phyloP scores from a whole-genome alignment of 257 asterid species.

The Nicotiana otophora region DNA sequence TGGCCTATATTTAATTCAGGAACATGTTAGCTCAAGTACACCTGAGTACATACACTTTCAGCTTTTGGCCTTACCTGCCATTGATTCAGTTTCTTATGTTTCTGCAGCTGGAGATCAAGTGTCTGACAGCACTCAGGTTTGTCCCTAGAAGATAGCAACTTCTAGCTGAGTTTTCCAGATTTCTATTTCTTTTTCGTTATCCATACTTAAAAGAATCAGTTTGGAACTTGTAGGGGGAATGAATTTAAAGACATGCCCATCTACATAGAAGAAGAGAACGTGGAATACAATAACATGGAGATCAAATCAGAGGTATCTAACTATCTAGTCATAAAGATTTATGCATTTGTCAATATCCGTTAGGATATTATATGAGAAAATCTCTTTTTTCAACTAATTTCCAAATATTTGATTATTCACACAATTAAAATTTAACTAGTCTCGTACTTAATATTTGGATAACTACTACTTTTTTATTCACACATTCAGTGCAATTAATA shows the following conservation, averaged over 20 bases:
- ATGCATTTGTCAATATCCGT: constrained; percentile 6
- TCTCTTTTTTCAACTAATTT: not conserved
- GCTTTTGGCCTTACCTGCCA: not conserved
- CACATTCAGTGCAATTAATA: not conserved
- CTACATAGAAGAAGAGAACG: constrained; percentile 17
- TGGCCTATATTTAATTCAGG: not conserved
- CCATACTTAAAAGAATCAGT: not conserved
- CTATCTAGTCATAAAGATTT: constrained; percentile 14
- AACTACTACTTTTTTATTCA: not conserved
- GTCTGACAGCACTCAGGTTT: constrained; percentile 44
- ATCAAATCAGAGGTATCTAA: constrained; percentile 24
- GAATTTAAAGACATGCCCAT: constrained; percentile 23
- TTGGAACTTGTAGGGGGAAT: constrained; percentile 25
- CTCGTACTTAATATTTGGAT: not conserved
- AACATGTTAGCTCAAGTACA: constrained; percentile 2
- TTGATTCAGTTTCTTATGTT: constrained; percentile 6
- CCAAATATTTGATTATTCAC: not conserved
- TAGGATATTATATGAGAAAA: not conserved
- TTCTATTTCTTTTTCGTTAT: not conserved
- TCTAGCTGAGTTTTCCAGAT: not conserved
- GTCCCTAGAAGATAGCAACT: not conserved
- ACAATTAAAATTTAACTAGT: not conserved
- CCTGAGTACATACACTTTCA: not conserved
- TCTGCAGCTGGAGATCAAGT: constrained; percentile 42
- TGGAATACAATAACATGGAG: constrained; percentile 24